phyloP scores from a whole-genome alignment of 164 flowering plant species.

The Magnolia officinalis region DNA sequence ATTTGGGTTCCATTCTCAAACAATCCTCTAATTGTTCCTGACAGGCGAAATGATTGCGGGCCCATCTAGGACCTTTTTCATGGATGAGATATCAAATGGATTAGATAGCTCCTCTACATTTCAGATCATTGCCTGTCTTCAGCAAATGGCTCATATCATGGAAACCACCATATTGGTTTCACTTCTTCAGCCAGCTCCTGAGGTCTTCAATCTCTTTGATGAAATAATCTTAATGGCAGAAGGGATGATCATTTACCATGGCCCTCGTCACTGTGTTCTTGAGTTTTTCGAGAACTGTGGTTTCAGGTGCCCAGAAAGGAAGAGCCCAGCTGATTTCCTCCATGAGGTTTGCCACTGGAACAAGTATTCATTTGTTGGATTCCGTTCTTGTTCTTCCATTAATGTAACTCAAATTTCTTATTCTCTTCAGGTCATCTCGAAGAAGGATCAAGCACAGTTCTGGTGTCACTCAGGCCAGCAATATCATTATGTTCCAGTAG shows the following conservation, averaged over 20 bases:
- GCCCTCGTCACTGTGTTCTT: conserved; percentile 27
- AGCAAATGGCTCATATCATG: conserved; percentile 31
- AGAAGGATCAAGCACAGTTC: conserved; percentile 49
- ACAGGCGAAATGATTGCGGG: conserved; percentile 49
- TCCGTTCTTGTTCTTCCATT: not conserved
- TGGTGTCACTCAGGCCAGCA: conserved; percentile 22
- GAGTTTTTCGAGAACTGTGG: conserved; percentile 44
- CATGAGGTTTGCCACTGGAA: conserved; percentile 31
- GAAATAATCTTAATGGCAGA: conserved; percentile 46
- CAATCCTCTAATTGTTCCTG: not conserved
- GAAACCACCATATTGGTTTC: conserved; percentile 30
- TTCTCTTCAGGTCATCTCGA: conserved; percentile 33
- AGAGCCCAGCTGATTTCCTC: conserved; percentile 46
- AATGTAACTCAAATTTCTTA: not conserved
- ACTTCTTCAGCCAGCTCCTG: conserved; percentile 17
- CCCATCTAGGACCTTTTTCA: conserved; percentile 36
- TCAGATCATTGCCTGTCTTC: conserved; percentile 41
- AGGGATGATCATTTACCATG: conserved; percentile 41
- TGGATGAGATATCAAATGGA: conserved; percentile 57
- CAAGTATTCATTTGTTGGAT: not conserved
- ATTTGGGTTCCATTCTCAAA: not conserved
- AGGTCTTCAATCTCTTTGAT: conserved; percentile 45
- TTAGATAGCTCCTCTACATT: conserved; percentile 51
- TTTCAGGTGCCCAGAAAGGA: conserved; percentile 41
- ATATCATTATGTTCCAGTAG: not conserved